These are phyloP conservation scores for Yarrowia sp. DNA, from an alignment of 805 yeast genomes.

Conservation along the genomic window DNA sequence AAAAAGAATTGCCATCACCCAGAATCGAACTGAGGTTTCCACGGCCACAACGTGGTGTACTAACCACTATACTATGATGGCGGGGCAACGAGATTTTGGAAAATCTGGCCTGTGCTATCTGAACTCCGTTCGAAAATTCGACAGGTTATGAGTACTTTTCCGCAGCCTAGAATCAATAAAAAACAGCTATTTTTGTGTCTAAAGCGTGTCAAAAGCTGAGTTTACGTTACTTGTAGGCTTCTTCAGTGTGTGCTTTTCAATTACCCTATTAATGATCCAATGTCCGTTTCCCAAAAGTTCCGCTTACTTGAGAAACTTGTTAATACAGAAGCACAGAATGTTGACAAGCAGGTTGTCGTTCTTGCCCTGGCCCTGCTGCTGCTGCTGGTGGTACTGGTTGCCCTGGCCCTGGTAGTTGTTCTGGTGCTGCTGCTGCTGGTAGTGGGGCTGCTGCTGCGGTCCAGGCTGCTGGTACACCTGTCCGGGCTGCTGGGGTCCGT, in stretches of 20 bases:
- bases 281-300: background rate
- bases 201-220: too few species aligned
- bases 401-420: conserved; percentile 23
- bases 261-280: background rate
- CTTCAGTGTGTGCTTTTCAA: too few species aligned
- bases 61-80: conserved; percentile 46
- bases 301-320: conserved; percentile 27
- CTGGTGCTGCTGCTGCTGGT: conserved; percentile 31
- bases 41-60: conserved; percentile 46
- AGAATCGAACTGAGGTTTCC: conserved; percentile 46
- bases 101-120: background rate
- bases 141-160: background rate
- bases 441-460: conserved; percentile 34
- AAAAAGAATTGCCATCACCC: conserved; percentile 46
- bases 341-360: conserved; percentile 31
- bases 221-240: too few species aligned
- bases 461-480: conserved; percentile 32
- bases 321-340: conserved; percentile 31
- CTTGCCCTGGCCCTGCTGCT: conserved; percentile 28
- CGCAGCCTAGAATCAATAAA: background rate
- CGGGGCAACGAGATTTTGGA: conserved; percentile 10
- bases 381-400: conserved; percentile 29
- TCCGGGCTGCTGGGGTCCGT: conserved; percentile 27
- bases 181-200: too few species aligned
- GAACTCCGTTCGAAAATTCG: background rate